Percentiles rank a stretch among this genome's conserved stretches.
Evolutionary conservation across 1,284 basidiomycete species (phyloP).

Genomic region (Ganoderma meredithae): DNA sequence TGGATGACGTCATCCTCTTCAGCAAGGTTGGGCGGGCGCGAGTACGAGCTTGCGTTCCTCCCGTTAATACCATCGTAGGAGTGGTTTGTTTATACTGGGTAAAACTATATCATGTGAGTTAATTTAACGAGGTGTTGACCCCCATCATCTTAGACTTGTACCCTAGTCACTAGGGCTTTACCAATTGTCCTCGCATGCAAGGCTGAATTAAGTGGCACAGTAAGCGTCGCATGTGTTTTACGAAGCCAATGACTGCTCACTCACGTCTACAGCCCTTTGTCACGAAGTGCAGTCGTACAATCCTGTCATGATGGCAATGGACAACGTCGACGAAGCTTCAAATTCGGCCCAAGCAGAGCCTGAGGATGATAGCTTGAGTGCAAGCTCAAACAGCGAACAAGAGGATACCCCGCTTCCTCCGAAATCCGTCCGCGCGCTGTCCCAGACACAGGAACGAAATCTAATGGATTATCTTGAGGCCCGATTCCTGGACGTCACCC

Average conservation of each 20-base stretch:
- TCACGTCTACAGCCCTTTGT: background rate
- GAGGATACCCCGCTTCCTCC: background rate
- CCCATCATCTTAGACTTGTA: background rate
- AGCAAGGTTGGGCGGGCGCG: background rate
- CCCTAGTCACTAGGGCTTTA: background rate
- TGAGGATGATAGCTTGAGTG: background rate
- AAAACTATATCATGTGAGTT: background rate
- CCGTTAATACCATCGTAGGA: background rate
- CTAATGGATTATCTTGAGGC: conserved; percentile 70
- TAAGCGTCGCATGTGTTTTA: background rate
- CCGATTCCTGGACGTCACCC: conserved; percentile 64
- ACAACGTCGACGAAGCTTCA: background rate
- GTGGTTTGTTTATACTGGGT: background rate
- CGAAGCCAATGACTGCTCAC: background rate
- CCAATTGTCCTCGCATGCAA: background rate
- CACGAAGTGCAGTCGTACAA: background rate
- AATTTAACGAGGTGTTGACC: background rate
- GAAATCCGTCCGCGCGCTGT: conserved; percentile 12
- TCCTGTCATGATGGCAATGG: background rate
- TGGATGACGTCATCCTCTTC: background rate
- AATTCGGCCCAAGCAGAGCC: background rate
- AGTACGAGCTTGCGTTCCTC: background rate
- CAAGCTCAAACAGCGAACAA: background rate
- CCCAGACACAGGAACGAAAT: conserved; percentile 61
- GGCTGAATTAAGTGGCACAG: background rate